A percentile compares a stretch with the other conserved stretches of the same genome.
Evolutionary conservation across 768 basidiomycete genomes (phyloP).

Genomic region (Rhodosporidiobolus odoratus): DNA sequence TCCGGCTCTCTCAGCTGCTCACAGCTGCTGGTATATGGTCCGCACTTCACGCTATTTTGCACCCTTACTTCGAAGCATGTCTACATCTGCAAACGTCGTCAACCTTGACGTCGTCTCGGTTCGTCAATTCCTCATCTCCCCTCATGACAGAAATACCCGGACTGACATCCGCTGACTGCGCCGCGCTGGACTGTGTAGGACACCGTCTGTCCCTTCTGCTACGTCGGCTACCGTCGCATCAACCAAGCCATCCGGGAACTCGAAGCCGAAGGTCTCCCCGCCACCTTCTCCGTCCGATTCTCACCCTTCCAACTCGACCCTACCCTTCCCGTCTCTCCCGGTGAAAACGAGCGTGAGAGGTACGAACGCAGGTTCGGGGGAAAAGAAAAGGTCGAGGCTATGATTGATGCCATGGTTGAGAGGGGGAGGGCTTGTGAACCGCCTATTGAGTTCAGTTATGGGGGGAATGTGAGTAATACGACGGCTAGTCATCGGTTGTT

Average conservation of each 20-base stretch:
- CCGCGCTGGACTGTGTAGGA: not conserved
- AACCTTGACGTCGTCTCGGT: constrained; percentile 21
- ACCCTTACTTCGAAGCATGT: constrained; percentile 15
- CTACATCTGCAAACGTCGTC: constrained; percentile 10
- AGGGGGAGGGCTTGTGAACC: constrained; percentile 20
- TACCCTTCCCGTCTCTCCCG: constrained; percentile 26
- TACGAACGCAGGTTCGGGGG: constrained; percentile 39
- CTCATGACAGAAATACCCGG: too few relatives aligned
- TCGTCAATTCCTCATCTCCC: not conserved
- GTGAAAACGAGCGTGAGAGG: constrained; percentile 37
- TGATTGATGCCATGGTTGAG: constrained; percentile 35
- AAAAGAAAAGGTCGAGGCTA: constrained; percentile 24
- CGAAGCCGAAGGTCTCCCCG: constrained; percentile 19
- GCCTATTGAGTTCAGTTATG: constrained; percentile 41
- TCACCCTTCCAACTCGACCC: constrained; percentile 41
- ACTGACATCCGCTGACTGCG: not conserved
- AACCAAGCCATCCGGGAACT: constrained; percentile 23
- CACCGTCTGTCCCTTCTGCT: constrained; percentile 39
- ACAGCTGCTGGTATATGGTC: too few relatives aligned
- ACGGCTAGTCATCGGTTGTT: constrained; percentile 65
- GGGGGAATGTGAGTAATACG: constrained; percentile 62
- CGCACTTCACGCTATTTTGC: not conserved
- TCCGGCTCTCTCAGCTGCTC: too few relatives aligned
- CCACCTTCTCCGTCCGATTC: constrained; percentile 31
- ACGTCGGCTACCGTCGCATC: constrained; percentile 36